Evolutionary conservation across 2,329 filamentous ascomycete species (phyloP), one percentile per base, ranked within the genome.

Genomic region (Thyridium curvatum): DNA sequence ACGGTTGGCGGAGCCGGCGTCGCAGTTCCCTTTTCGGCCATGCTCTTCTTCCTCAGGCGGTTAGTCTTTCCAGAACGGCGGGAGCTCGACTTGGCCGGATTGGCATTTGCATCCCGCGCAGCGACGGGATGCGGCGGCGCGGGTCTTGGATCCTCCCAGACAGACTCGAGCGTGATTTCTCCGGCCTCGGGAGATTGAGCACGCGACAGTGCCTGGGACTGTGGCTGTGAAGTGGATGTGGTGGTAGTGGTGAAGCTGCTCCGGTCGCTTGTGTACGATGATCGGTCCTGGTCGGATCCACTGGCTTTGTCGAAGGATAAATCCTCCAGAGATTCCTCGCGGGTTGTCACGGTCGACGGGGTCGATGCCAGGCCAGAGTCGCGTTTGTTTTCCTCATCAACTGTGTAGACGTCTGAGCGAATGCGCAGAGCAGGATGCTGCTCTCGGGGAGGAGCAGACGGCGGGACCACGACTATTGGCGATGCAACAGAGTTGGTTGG

Each of bases 311-410:
- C 39, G 15, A 41, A 42, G 13, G 40, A 31, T n/a, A 42, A 38
- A 18, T 54, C 53, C 6, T 51, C 47, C n/a, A 46, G 50, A 35
- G 28, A 38, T 39, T 68, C 62, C 35, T 63, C 62, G 28, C 52
- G 60, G 34, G 62, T 61, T 16, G 62, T 65, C 40, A 52, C 52
- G 5, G 58, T 53, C 18, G 67, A 68, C 26, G 63, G 59, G 13
- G 68, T 69, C 12, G 68, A 62, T 37, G 70, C 68, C 37, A 74
- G 65, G 8, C 67, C 71, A 17, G 74, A 79, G 49, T 79, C 74
- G 42, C 77, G 65, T 55, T 74, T 79, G 54, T 64, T 64, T 43
- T 63, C 60, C 43, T 70, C 62, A 12, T 55, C 47, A 32, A 48
- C 46, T 17, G 56, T 51, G 12, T 55, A 52, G 26, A 52, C 49